Evolutionary conservation across 257 asterid species (phyloP), one percentile per base, ranked within the genome.

Genomic region (Nyctanthes arbortristis): DNA sequence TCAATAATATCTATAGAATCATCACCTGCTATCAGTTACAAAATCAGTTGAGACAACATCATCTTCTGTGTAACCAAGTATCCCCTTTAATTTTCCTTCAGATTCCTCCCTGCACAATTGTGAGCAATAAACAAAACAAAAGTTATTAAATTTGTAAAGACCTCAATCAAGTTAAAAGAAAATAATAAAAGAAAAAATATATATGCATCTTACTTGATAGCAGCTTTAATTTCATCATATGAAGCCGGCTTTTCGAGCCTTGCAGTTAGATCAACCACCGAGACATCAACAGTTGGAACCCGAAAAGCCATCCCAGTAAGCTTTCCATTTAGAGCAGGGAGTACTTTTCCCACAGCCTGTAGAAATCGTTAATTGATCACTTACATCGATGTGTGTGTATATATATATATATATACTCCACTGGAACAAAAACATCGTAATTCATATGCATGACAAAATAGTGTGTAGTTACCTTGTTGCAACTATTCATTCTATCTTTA

Each of bases 261-360:
- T 13, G 52, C 85, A 9, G 90, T 85, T 2, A 85, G 78, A 64
- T 85, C 90, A 56, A 85, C 90, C 24, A 85, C 88, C 1, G 88
- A 85, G 28, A 85, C 90, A 73, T 85, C 84, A 49, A 78, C 79
- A 24, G 90, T 84, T 16, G 90, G 90, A 14, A 84, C 89, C 14
- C 90, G 90, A 80, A 85, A 85, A 32, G 90, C 82, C 90, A 85
- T 85, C 20, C 88, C 88, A 8, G 90, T 82, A 8, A 85, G 84
- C 72, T 85, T 85, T 9, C 90, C 90, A 35, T 85, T 85, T 34
- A 85, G 79, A 37, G 82, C 80, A 8, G 90, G 90, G 14, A 85
- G 86, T 14, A 85, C 90, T 71, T 85, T 85, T 6, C 90, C 90
- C 22, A 85, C 88, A 14, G 88, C 87, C 85, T 81, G 68, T 31